These are phyloP conservation scores for Lipomyces kockii DNA, from an alignment of 805 yeast genomes.

Conservation along the genomic window DNA sequence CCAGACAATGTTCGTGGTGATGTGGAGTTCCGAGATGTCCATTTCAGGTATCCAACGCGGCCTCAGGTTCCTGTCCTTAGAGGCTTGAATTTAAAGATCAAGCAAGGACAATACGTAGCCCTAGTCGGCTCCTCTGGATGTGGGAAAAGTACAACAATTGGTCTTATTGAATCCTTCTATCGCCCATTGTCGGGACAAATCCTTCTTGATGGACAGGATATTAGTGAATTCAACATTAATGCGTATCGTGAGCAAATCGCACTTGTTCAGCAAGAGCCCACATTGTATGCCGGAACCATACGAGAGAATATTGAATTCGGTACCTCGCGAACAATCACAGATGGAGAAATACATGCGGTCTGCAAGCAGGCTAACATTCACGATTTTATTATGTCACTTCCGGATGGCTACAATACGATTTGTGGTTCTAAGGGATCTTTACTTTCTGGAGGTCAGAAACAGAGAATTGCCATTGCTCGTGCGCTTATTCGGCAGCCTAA, in stretches of 20 bases:
- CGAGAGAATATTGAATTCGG: constrained; percentile 67
- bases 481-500: constrained; percentile 62
- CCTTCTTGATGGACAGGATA: constrained; percentile 81
- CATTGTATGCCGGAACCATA: constrained; percentile 75
- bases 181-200: constrained; percentile 56
- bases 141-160: constrained; percentile 53
- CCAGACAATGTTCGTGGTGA: constrained; percentile 50
- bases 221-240: constrained; percentile 63
- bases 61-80: constrained; percentile 40
- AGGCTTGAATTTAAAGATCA: constrained; percentile 46
- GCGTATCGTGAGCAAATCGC: constrained; percentile 58
- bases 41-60: constrained; percentile 43
- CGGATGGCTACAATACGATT: constrained; percentile 57
- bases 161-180: constrained; percentile 61
- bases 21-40: constrained; percentile 53
- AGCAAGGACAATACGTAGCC: constrained; percentile 84
- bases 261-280: constrained; percentile 62
- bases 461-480: constrained; percentile 65
- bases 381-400: constrained; percentile 56
- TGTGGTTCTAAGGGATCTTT: constrained; percentile 56
- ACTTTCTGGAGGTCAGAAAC: constrained; percentile 68
- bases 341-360: constrained; percentile 50
- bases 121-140: constrained; percentile 83
- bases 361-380: constrained; percentile 58
- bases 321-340: constrained; percentile 39